A percentile compares a stretch with the other conserved stretches of the same genome.
Conservation (phyloP, 2,329 filamentous ascomycete species). For the Capronia coronata region DNA sequence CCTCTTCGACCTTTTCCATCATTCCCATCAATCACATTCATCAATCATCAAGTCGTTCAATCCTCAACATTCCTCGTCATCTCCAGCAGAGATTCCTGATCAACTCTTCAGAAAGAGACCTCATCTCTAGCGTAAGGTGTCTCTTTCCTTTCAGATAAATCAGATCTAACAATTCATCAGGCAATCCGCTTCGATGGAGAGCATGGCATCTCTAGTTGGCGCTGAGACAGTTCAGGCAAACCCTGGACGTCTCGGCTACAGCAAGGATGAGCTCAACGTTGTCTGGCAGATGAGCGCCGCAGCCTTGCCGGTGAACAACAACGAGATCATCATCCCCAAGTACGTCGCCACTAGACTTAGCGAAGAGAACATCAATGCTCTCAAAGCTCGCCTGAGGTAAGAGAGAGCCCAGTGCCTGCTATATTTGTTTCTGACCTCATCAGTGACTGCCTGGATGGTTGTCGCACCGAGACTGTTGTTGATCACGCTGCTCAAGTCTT, state of each 20-base stretch:
- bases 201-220: not conserved
- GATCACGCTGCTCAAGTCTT: constrained; percentile 31
- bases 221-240: not conserved
- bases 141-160: not conserved
- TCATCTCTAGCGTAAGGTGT: not conserved
- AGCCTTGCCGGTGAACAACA: constrained; percentile 31
- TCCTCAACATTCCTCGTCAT: not conserved
- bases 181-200: constrained; percentile 5
- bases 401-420: constrained; percentile 1
- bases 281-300: constrained; percentile 33
- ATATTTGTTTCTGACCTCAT: constrained; percentile 14
- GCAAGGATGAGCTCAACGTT: constrained; percentile 20
- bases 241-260: no score
- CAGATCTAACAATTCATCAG: not conserved
- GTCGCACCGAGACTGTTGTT: constrained; percentile 29
- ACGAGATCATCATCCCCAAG: constrained; percentile 32
- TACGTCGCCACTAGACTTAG: constrained; percentile 32
- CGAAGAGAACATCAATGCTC: constrained; percentile 30
- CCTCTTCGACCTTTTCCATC: not conserved
- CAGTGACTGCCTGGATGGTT: constrained; percentile 29
- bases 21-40: not conserved
- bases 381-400: constrained; percentile 33
- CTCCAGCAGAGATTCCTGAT: not conserved
- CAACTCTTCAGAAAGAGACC: no score
- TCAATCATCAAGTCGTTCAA: not conserved